A percentile compares a stretch with the other conserved stretches of the same genome.
Conservation (phyloP, 2,329 filamentous ascomycete genomes). For the Beauveria sp. region DNA sequence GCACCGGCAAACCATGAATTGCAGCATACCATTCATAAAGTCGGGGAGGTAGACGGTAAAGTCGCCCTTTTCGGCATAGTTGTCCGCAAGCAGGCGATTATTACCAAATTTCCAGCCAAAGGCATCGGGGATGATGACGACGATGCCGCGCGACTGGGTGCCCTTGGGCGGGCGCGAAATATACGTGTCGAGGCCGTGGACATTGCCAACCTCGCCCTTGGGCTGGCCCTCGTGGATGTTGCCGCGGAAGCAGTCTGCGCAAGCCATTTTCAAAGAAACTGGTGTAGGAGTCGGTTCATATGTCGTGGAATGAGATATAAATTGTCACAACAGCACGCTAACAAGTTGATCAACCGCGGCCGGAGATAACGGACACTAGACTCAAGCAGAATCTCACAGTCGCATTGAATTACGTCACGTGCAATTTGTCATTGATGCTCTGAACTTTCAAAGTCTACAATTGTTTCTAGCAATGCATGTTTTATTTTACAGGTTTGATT, state of each 20-base stretch:
- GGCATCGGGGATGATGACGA: constrained; percentile 47
- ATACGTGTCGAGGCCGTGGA: constrained; percentile 44
- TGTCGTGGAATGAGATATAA: background rate
- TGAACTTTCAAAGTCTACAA: background rate
- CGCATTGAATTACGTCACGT: background rate
- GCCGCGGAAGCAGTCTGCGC: constrained; percentile 39
- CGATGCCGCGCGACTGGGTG: constrained; percentile 31
- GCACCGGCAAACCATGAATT: background rate
- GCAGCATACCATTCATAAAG: constrained; percentile 37
- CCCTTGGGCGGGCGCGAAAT: constrained; percentile 30
- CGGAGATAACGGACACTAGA: background rate
- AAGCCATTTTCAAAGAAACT: constrained; percentile 23
- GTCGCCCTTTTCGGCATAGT: constrained; percentile 41
- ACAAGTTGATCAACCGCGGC: background rate
- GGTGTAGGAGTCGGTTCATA: background rate
- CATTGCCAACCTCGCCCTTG: constrained; percentile 33
- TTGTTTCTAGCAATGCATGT: background rate
- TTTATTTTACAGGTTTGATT: constrained; percentile 12
- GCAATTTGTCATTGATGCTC: background rate
- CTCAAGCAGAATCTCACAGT: background rate
- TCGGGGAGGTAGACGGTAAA: constrained; percentile 49
- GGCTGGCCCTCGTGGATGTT: constrained; percentile 36
- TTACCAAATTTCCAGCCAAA: constrained; percentile 50
- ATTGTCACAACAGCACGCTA: background rate
- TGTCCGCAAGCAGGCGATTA: constrained; percentile 43